These are phyloP conservation scores for Rhododendron ovatum DNA, from an alignment of 148 eudicot genomes.

Conservation along the genomic window DNA sequence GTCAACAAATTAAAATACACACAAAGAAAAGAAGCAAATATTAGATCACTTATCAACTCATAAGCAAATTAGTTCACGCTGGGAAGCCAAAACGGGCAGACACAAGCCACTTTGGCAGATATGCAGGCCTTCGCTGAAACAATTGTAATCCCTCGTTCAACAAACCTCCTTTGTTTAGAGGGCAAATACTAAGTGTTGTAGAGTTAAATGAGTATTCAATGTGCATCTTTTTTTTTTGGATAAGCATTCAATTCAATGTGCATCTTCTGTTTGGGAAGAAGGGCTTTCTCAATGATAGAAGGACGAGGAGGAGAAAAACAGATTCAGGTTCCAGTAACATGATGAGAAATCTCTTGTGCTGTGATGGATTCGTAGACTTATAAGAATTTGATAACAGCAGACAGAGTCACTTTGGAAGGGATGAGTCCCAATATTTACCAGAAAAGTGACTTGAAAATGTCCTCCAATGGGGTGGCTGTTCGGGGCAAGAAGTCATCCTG, in stretches of 20 bases:
- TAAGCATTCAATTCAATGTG: not conserved
- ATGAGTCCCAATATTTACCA: slow-evolving; percentile 43
- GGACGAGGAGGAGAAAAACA: not conserved
- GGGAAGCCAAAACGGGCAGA: not conserved
- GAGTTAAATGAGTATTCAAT: not conserved
- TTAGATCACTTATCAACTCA: not conserved
- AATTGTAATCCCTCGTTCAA: slow-evolving; percentile 5
- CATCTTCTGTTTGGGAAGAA: not conserved
- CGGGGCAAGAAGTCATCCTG: slow-evolving; percentile 99
- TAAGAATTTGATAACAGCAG: not conserved
- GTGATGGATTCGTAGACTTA: not conserved
- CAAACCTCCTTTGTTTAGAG: not conserved
- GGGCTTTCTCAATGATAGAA: slow-evolving; percentile 1
- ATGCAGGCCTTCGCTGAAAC: not conserved
- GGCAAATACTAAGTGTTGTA: not conserved
- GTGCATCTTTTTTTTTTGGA: too few species aligned
- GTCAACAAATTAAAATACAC: not conserved
- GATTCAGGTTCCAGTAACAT: not conserved
- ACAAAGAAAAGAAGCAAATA: not conserved
- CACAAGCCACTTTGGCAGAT: not conserved
- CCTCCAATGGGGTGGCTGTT: slow-evolving; percentile 97
- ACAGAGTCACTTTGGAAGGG: not conserved
- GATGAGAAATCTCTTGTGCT: not conserved
- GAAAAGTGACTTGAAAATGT: slow-evolving; percentile 91
- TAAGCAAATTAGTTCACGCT: not conserved